Base-by-base conservation (phyloP, 768 basidiomycete species). In the Tylopilus vinaceipallidus region DNA sequence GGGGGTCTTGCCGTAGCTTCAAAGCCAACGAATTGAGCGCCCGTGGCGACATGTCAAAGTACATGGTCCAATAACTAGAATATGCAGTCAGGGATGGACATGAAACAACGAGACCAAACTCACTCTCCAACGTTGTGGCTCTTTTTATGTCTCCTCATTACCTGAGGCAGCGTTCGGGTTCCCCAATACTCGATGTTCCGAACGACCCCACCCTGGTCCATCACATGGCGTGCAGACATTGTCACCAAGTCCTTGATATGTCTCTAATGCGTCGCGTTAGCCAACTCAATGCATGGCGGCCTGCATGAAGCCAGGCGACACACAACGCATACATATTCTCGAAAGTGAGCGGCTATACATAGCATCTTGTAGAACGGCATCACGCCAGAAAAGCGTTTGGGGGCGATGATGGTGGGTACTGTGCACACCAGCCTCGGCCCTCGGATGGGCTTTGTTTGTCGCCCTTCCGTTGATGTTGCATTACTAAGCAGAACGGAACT, bases 361-460 rank as follows among this genome's bases (percentile, higher is more conserved):
- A 92, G 61, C 76, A 95, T 81, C 61, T 91, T 83, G 72, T 95
- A 95, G 63, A 93, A 79, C 6, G 91, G 91, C 91, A 95, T 95
- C 20, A 58, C 36, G 58, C 35, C 33, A 3, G 14, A 9, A 17
- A 42, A 22, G 13, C 3, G 2, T 22, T 30, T 49, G 46, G 24
- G 44, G 8, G 42, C 10, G 14, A 36, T 44, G 11, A 11, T 16
- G n/a, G n/a, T n/a, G n/a, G n/a, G n/a, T n/a, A n/a, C n/a, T n/a
- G n/a, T n/a, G n/a, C n/a, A n/a, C n/a, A n/a, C n/a, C n/a, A n/a
- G n/a, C n/a, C n/a, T n/a, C n/a, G n/a, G n/a, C n/a, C 17, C 23
- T 16, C 20, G 20, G 36, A 27, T 19, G 36, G 36, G 27, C 19
- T 32, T 17, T 49, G 49, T 50, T 17, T 32, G 23, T 4, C 19